These are phyloP conservation scores for Psidium guajava DNA, from an alignment of 345 rosid species.

Conservation along the genomic window DNA sequence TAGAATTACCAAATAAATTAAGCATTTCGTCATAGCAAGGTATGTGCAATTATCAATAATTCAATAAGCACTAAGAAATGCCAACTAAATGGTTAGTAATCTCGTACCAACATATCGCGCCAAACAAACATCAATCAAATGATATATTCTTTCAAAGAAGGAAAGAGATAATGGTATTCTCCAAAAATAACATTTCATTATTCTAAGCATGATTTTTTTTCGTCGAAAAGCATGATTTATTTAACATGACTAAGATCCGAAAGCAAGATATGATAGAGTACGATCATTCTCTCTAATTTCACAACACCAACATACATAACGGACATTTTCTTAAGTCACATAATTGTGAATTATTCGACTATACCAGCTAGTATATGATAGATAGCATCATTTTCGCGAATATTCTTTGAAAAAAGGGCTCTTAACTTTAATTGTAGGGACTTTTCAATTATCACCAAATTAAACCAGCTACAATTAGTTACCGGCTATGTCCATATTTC, in stretches of 20 bases:
- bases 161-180: not conserved
- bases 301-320: not conserved
- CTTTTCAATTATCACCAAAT: not conserved
- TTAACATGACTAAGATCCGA: not conserved
- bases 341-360: not conserved
- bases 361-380: not conserved
- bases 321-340: not conserved
- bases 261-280: not conserved
- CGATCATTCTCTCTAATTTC: not conserved
- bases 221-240: not conserved
- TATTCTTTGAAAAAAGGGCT: not conserved
- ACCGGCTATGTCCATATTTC: not conserved
- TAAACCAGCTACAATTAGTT: not conserved
- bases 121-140: not conserved
- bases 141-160: not conserved
- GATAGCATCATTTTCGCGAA: not conserved
- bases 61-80: not conserved
- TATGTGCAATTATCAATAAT: not conserved
- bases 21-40: not conserved
- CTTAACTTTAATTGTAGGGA: not conserved
- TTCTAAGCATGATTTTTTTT: not conserved
- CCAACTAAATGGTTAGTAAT: not conserved
- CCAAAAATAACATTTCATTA: not conserved
- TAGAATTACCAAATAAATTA: not conserved
- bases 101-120: not conserved